These are phyloP conservation scores for Breviolum minutum DNA, from an alignment of 73 alveolate species.

Conservation along the genomic window DNA sequence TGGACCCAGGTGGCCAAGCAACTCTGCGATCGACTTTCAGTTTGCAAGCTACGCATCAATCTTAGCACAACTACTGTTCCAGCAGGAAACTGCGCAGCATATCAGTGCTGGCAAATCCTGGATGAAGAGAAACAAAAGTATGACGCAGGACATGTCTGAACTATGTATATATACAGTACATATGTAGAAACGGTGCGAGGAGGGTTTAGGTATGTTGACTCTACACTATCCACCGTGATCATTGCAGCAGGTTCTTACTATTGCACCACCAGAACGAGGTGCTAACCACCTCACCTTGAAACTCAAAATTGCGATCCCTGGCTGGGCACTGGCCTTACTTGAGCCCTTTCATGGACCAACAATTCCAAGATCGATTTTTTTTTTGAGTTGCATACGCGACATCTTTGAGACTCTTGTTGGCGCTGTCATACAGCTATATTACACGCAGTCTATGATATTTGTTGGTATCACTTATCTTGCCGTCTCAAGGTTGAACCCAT, in stretches of 20 bases:
- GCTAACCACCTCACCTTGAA: conserved; percentile 69
- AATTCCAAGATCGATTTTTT: too few relatives aligned
- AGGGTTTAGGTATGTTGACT: neutral
- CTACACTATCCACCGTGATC: neutral
- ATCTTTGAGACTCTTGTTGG: too few relatives aligned
- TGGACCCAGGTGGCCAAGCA: conserved; percentile 29
- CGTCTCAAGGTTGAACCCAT: conserved; percentile 58
- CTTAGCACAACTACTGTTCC: neutral
- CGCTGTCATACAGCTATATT: too few relatives aligned
- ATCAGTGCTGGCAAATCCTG: too few relatives aligned
- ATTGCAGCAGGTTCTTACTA: neutral
- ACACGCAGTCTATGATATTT: too few relatives aligned
- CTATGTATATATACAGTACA: too few relatives aligned
- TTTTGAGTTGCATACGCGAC: too few relatives aligned
- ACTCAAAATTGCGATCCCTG: conserved; percentile 67
- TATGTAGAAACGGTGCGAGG: neutral
- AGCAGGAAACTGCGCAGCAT: neutral
- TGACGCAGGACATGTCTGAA: neutral
- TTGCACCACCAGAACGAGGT: conserved; percentile 3
- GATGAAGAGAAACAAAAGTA: neutral
- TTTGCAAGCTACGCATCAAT: neutral
- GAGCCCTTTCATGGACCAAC: too few relatives aligned
- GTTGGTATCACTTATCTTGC: too few relatives aligned
- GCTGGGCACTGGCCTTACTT: conserved; percentile 31
- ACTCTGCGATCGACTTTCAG: conserved; percentile 42